phyloP scores from a whole-genome alignment of 2,329 filamentous ascomycete genomes.

The Verticillium zaregamsianum region DNA sequence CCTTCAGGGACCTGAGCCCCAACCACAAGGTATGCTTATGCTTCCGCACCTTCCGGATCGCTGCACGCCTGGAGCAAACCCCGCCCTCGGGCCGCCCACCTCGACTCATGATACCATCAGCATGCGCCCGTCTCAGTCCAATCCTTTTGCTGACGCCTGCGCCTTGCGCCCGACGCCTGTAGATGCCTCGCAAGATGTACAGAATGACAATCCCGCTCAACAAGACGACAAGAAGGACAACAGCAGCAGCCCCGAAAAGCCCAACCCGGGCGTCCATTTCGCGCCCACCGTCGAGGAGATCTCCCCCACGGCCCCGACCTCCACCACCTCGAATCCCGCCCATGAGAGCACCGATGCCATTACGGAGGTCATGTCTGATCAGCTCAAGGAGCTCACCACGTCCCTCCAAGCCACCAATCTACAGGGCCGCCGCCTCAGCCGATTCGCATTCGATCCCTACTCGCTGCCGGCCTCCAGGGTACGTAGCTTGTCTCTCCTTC shows the following conservation, averaged over 20 bases:
- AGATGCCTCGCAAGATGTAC: slow-evolving; percentile 3
- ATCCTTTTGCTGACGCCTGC: slow-evolving; percentile 10
- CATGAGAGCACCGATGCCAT: slow-evolving; percentile 24
- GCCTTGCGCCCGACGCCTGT: slow-evolving; percentile 11
- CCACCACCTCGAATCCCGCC: slow-evolving; percentile 15
- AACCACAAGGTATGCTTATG: neutral
- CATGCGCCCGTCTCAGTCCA: neutral
- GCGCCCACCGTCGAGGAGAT: slow-evolving; percentile 69
- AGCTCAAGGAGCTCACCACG: slow-evolving; percentile 68
- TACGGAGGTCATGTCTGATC: slow-evolving; percentile 48
- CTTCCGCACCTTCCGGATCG: slow-evolving; percentile 1
- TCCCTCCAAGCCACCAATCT: slow-evolving; percentile 70
- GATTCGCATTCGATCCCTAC: slow-evolving; percentile 85
- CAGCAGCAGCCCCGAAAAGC: neutral
- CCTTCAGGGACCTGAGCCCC: neutral
- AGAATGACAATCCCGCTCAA: neutral
- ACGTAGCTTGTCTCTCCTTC: slow-evolving; percentile 29
- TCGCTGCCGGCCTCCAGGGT: slow-evolving; percentile 83
- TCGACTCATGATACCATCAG: neutral
- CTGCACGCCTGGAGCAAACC: neutral
- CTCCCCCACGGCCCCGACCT: slow-evolving; percentile 23
- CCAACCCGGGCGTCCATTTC: slow-evolving; percentile 60
- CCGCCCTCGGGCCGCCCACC: neutral
- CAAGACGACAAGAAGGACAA: neutral
- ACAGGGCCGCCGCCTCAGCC: slow-evolving; percentile 78